phyloP scores from a whole-genome alignment of 441 rosid species.

The Erodium trifolium region DNA sequence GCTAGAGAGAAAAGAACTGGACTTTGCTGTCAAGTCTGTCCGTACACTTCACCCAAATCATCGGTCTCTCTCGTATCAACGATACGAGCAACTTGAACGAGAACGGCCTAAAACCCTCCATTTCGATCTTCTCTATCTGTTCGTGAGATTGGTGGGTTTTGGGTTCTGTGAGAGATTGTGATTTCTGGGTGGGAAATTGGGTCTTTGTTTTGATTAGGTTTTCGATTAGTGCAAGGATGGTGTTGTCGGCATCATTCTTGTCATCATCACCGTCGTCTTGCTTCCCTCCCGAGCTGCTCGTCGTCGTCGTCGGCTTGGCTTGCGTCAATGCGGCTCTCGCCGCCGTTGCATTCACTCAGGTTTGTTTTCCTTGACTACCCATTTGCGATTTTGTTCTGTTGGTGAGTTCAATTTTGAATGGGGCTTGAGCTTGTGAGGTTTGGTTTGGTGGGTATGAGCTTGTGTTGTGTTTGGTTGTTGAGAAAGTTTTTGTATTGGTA shows the following conservation, averaged over 20 bases:
- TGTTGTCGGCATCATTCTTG: not conserved
- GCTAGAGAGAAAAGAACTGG: not conserved
- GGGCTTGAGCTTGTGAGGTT: no score
- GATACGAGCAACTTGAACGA: not conserved
- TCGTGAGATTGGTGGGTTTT: no score
- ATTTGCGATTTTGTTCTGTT: not conserved
- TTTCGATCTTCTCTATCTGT: not conserved
- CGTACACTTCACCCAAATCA: constrained; percentile 4
- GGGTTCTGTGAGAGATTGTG: no score
- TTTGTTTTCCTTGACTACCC: constrained; percentile 4
- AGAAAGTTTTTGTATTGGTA: not conserved
- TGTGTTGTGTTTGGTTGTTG: constrained; percentile 6
- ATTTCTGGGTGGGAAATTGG: not conserved
- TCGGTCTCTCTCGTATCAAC: not conserved
- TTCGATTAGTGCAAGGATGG: not conserved
- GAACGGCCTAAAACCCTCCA: not conserved
- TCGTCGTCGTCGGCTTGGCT: constrained; percentile 29
- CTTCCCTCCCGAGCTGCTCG: constrained; percentile 26
- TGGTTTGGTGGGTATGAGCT: not conserved
- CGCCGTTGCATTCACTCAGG: constrained; percentile 37
- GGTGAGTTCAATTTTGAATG: not conserved
- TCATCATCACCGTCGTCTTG: constrained; percentile 11
- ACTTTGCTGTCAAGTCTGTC: not conserved
- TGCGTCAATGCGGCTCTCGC: constrained; percentile 31
- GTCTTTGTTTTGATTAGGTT: not conserved